Conservation (phyloP, 805 yeast species). For the Pichia eremophila region DNA sequence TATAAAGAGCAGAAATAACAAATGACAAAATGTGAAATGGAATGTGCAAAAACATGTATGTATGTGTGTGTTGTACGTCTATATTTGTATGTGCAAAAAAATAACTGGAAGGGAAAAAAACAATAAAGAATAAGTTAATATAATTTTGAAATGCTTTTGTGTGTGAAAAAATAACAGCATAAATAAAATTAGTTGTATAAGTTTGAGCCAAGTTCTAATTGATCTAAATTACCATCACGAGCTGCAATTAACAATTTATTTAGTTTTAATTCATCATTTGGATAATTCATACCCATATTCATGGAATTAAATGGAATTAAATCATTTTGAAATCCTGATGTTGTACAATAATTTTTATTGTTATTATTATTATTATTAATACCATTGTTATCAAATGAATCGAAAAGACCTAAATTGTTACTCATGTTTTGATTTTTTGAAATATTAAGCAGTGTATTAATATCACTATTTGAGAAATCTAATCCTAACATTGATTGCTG, state of each 20-base stretch:
- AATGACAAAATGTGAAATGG: background rate
- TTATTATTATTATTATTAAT: constrained; percentile 12
- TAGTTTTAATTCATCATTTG: constrained; percentile 28
- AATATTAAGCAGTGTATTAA: constrained; percentile 7
- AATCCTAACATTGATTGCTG: background rate
- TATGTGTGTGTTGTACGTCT: too few relatives aligned
- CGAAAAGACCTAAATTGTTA: constrained; percentile 18
- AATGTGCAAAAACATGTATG: too few relatives aligned
- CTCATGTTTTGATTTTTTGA: constrained; percentile 13
- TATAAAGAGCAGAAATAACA: background rate
- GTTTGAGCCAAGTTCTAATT: constrained; percentile 37
- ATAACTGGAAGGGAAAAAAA: too few relatives aligned
- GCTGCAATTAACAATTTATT: constrained; percentile 48
- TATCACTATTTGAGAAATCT: constrained; percentile 8
- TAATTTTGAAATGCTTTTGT: too few relatives aligned
- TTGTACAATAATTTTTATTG: constrained; percentile 10
- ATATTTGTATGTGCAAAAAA: too few relatives aligned
- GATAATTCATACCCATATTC: constrained; percentile 1
- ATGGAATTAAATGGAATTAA: constrained; percentile 21
- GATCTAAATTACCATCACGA: constrained; percentile 45
- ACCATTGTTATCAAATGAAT: constrained; percentile 15
- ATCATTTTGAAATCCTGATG: constrained; percentile 18
- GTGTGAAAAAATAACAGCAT: too few relatives aligned
- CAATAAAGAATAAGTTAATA: too few relatives aligned
- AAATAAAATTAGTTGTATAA: constrained; percentile 17